Evolutionary conservation across 768 basidiomycete genomes (phyloP).

Genomic region (Russula sp.): DNA sequence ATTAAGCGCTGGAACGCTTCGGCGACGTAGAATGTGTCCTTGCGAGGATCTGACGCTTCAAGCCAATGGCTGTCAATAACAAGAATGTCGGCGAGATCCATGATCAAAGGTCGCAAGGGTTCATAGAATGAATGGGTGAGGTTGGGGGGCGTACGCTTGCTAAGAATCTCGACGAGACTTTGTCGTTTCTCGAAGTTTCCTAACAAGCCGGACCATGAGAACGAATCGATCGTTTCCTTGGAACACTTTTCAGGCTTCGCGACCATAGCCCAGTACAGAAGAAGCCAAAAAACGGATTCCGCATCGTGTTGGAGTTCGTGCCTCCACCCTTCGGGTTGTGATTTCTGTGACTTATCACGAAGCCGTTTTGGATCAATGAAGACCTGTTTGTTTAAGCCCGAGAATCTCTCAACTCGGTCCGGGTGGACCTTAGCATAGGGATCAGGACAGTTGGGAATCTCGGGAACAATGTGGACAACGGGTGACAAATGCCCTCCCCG

Average conservation of each 20-base stretch:
- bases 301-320: slow-evolving; percentile 1
- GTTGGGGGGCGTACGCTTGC: too few species aligned
- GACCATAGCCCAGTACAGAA: slow-evolving; percentile 11
- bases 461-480: neutral
- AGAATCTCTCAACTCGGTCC: too few species aligned
- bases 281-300: slow-evolving; percentile 13
- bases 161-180: too few species aligned
- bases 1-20: slow-evolving; percentile 14
- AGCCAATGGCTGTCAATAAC: neutral
- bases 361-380: too few species aligned
- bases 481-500: neutral
- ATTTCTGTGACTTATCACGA: too few species aligned
- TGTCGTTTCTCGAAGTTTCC: too few species aligned
- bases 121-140: neutral
- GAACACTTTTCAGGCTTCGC: slow-evolving; percentile 2
- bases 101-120: neutral
- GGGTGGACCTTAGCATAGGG: too few species aligned
- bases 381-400: too few species aligned
- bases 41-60: neutral
- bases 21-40: neutral
- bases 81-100: neutral
- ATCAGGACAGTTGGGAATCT: too few species aligned
- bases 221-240: too few species aligned
- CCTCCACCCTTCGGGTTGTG: too few species aligned
- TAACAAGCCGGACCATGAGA: too few species aligned